A percentile compares a stretch with the other conserved stretches of the same genome.
Conservation (phyloP, 805 yeast species). For the Cyberlindnera maritima region DNA sequence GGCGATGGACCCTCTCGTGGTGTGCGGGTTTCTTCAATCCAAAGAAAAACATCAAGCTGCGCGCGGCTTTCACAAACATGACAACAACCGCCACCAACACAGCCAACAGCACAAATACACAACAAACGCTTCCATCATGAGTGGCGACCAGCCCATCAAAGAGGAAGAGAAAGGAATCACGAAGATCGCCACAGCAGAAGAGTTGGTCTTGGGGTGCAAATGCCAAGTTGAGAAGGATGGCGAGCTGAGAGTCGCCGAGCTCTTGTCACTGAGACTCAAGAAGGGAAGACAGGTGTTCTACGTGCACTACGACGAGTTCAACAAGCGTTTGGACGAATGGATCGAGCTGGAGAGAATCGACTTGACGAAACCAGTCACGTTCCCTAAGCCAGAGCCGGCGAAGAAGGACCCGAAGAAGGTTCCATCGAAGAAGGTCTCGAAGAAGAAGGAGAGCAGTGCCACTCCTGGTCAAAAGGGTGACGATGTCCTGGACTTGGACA, state of each 20-base stretch:
- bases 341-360: conserved; percentile 70
- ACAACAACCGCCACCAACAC: neutral
- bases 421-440: conserved; percentile 8
- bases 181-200: conserved; percentile 38
- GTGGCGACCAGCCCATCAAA: conserved; percentile 22
- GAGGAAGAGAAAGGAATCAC: conserved; percentile 24
- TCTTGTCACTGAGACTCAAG: conserved; percentile 69
- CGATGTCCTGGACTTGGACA: conserved; percentile 82
- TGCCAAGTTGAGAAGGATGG: conserved; percentile 80
- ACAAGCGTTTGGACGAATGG: conserved; percentile 98
- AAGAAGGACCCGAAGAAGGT: conserved; percentile 19
- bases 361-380: conserved; percentile 61
- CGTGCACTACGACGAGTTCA: conserved; percentile 92
- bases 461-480: conserved; percentile 18
- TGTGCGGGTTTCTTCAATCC: neutral
- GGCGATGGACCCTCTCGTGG: too few relatives aligned
- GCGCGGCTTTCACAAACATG: neutral
- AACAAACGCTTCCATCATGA: conserved; percentile 6
- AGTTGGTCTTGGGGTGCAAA: conserved; percentile 73
- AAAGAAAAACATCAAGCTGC: neutral
- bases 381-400: conserved; percentile 57
- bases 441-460: conserved; percentile 35
- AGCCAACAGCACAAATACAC: neutral
- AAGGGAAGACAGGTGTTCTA: conserved; percentile 80
- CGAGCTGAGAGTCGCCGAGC: conserved; percentile 78